Percentiles rank a stretch among this genome's conserved stretches.
Evolutionary conservation across 805 yeast genomes (phyloP).

Genomic region (Hanseniaspora lachancei): DNA sequence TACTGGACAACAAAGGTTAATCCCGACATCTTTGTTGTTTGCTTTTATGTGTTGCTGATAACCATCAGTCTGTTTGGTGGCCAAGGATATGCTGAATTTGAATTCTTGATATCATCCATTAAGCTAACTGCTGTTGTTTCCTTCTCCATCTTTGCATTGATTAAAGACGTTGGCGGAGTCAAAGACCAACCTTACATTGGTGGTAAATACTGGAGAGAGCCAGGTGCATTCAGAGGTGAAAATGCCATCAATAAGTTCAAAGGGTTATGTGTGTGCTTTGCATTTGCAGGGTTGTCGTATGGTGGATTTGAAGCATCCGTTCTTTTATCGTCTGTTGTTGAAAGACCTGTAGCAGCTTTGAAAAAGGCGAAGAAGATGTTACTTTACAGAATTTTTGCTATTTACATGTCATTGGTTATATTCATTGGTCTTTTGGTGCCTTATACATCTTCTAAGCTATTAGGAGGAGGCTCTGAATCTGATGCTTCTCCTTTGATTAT

Average conservation of each 20-base stretch:
- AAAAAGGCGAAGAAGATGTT: constrained; percentile 43
- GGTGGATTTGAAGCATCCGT: constrained; percentile 52
- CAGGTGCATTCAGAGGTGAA: constrained; percentile 38
- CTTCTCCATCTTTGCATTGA: constrained; percentile 46
- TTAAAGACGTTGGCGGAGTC: constrained; percentile 46
- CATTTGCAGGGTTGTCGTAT: constrained; percentile 46
- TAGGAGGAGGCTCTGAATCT: constrained; percentile 30
- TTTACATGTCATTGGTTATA: constrained; percentile 41
- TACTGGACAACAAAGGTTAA: constrained; percentile 40
- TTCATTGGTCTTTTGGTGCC: constrained; percentile 48
- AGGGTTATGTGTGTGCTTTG: constrained; percentile 41
- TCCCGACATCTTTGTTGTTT: constrained; percentile 45
- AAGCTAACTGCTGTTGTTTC: constrained; percentile 49
- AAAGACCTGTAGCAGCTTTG: constrained; percentile 36
- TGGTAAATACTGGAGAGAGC: constrained; percentile 37
- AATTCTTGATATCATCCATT: constrained; percentile 44
- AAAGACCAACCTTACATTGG: constrained; percentile 38
- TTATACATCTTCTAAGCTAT: constrained; percentile 32
- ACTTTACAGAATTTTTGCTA: constrained; percentile 40
- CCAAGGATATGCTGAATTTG: constrained; percentile 54
- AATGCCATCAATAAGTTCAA: constrained; percentile 36
- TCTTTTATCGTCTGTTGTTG: constrained; percentile 35
- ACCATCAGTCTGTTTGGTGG: constrained; percentile 41
- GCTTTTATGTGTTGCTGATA: constrained; percentile 41
- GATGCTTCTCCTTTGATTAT: constrained; percentile 39